Percentiles rank a stretch among this genome's conserved stretches.
These are phyloP conservation scores for Pythium aquatile DNA, from an alignment of 352 stramenopile genomes.

Conservation along the genomic window DNA sequence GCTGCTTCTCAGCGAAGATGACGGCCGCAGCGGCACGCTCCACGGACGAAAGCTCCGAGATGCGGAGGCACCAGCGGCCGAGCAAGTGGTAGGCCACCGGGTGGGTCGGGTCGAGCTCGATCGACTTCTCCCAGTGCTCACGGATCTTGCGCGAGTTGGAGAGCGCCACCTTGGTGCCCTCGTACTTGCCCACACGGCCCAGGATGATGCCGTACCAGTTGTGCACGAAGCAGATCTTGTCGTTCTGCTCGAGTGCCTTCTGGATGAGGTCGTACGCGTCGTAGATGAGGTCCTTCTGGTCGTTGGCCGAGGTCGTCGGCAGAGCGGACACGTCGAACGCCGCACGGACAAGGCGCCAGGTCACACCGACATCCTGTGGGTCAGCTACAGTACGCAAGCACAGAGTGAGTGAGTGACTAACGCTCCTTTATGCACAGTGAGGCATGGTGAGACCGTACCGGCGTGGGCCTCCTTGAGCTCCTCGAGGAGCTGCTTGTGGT, in stretches of 20 bases:
- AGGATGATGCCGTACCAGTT: conserved; percentile 88
- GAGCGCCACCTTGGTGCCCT: conserved; percentile 83
- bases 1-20: conserved; percentile 73
- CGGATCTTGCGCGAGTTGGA: conserved; percentile 85
- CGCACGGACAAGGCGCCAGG: conserved; percentile 35
- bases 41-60: conserved; percentile 82
- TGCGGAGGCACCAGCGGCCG: conserved; percentile 80
- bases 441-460: neutral
- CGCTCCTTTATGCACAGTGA: neutral
- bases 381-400: conserved; percentile 5
- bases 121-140: conserved; percentile 73
- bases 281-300: conserved; percentile 40
- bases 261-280: conserved; percentile 51
- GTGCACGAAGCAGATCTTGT: conserved; percentile 64
- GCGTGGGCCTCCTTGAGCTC: conserved; percentile 57
- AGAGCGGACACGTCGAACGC: conserved; percentile 37
- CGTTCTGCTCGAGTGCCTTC: conserved; percentile 40
- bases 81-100: conserved; percentile 76
- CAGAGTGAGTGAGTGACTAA: neutral
- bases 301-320: conserved; percentile 28
- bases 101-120: conserved; percentile 70
- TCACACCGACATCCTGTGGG: conserved; percentile 32
- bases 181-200: conserved; percentile 80
- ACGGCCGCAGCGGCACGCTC: conserved; percentile 80
- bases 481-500: conserved; percentile 57